phyloP scores from a whole-genome alignment of 148 eudicot species.

The Rhododendron mucronatum region DNA sequence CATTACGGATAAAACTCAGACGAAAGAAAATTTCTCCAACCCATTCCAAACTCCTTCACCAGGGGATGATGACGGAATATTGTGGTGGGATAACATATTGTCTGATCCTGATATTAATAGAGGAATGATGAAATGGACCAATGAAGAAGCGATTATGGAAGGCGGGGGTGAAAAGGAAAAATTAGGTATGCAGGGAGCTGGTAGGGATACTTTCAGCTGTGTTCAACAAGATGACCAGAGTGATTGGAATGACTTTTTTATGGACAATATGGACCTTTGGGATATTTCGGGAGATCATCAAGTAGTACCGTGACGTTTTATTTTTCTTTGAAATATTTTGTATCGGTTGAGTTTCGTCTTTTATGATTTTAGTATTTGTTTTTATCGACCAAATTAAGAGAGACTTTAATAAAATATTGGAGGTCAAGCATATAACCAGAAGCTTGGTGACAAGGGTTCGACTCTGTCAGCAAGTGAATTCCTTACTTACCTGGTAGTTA shows the following conservation, averaged over 20 bases:
- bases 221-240: background rate
- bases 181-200: background rate
- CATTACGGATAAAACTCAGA: background rate
- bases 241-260: background rate
- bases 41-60: background rate
- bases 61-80: background rate
- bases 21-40: background rate
- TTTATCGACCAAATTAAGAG: too few species aligned
- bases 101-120: background rate
- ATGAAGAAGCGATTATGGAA: background rate
- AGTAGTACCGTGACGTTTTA: background rate
- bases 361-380: too few species aligned
- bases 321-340: background rate
- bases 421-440: too few species aligned
- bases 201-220: background rate
- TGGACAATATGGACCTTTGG: background rate
- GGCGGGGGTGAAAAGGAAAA: background rate
- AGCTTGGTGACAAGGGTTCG: too few species aligned
- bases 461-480: too few species aligned
- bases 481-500: too few species aligned
- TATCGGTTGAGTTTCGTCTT: too few species aligned
- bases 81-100: background rate
- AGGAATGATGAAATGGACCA: background rate
- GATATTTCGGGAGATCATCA: background rate
- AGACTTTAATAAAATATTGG: too few species aligned